Evolutionary conservation across 2,329 filamentous ascomycete genomes (phyloP), one percentile per base, ranked within the genome.

Genomic region (Penicillium sp.): DNA sequence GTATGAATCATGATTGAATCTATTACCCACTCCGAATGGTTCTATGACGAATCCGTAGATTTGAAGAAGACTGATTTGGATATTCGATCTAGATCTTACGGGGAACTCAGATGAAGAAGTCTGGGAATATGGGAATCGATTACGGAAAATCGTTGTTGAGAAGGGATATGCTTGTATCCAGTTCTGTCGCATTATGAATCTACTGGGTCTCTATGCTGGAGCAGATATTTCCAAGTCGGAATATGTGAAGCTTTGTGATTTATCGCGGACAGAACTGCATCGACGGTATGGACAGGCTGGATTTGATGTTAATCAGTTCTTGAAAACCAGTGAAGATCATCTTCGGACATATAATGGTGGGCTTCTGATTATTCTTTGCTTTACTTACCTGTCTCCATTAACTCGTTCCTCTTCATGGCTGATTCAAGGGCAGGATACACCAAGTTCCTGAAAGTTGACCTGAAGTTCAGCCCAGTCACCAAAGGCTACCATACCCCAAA

Each of bases 101-200:
- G 47, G 47, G 7, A 50, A 35, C 6, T 45, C 47, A 9, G 47
- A 50, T 30, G 47, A 46, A 16, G 47, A 50, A 28, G 47, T 50
- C 30, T 50, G 47, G 47, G 47, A 50, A 16, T 50, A 50, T 40
- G 47, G 47, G 16, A 50, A 46, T 40, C 47, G 30, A 50, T 35
- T 50, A n/a, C 47, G 47, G 11, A 46, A 46, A n/a, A 46, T 50
- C 8, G 25, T 42, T 12, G 30, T 22, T 28, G 41, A 36, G 8
- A 50, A 40, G 16, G 41, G 47, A 46, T 50, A 46, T 34, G 47
- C 41, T 12, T 50, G 47, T 35, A 46, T 50, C 12, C 47, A 36
- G 13, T 50, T 50, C 29, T 29, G 46, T 19, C 47, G 47, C 12
- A 41, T 50, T 27, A 50, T 50, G 47, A 50, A 50, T n/a, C 35